These are phyloP conservation scores for Aureobasidium subglaciale DNA, from an alignment of 2,329 filamentous ascomycete species.

Conservation along the genomic window DNA sequence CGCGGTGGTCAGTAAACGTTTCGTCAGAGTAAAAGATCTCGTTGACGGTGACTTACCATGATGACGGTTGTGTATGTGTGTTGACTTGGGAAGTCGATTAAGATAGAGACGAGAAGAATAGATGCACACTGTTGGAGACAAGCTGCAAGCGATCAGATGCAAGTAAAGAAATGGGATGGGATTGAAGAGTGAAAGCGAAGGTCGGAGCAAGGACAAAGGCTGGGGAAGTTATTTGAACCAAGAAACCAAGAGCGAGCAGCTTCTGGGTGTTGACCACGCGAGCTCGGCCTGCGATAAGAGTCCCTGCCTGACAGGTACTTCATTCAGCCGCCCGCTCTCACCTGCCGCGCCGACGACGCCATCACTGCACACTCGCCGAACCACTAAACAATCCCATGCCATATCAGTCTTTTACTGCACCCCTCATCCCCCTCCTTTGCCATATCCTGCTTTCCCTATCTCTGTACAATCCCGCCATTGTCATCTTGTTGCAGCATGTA, in stretches of 20 bases:
- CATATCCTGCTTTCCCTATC: neutral
- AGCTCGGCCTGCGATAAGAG: constrained; percentile 16
- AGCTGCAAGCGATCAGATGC: neutral
- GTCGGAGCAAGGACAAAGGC: constrained; percentile 6
- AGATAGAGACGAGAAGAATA: constrained; percentile 6
- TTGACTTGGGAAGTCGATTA: constrained; percentile 16
- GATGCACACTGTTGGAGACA: neutral
- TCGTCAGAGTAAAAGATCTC: neutral
- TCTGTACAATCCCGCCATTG: neutral
- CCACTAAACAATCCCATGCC: constrained; percentile 8
- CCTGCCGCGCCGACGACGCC: constrained; percentile 11
- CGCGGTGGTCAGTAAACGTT: constrained; percentile 5
- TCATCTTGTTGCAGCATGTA: neutral
- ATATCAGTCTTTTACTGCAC: constrained; percentile 1
- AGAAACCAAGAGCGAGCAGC: constrained; percentile 4
- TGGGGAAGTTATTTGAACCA: constrained; percentile 13
- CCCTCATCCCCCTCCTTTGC: neutral
- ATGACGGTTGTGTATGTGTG: constrained; percentile 17
- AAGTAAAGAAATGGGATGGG: neutral
- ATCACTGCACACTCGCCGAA: neutral
- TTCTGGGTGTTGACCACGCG: constrained; percentile 12
- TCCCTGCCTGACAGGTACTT: constrained; percentile 12
- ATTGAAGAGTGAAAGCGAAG: constrained; percentile 2
- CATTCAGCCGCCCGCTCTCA: constrained; percentile 11
- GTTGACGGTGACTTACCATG: constrained; percentile 17